phyloP scores from a whole-genome alignment of 2,329 filamentous ascomycete species.

The Thelonectria olida region DNA sequence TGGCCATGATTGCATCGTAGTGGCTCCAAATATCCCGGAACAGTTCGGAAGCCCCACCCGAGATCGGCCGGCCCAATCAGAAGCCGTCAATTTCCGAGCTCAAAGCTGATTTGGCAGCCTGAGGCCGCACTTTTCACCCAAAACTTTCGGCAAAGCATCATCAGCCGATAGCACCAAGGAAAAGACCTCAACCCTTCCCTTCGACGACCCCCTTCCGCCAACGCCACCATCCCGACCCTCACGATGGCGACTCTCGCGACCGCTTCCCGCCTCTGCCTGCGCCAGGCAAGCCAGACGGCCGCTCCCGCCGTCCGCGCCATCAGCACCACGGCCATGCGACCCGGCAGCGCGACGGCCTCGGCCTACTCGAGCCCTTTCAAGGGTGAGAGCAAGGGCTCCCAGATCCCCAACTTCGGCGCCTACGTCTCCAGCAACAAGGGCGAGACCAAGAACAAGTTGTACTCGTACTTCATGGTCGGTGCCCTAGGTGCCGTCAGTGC shows the following conservation, averaged over 20 bases:
- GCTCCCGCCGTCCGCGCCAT: constrained; percentile 61
- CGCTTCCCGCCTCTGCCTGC: constrained; percentile 75
- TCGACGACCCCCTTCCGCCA: constrained; percentile 36
- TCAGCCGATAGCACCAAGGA: constrained; percentile 49
- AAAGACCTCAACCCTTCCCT: constrained; percentile 59
- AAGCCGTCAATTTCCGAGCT: constrained; percentile 57
- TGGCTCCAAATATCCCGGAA: constrained; percentile 38
- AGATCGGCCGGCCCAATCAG: constrained; percentile 53
- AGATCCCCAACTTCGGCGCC: constrained; percentile 89
- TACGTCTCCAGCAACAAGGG: constrained; percentile 76
- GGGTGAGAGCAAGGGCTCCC: constrained; percentile 65
- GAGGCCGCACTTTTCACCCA: constrained; percentile 52
- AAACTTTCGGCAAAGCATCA: constrained; percentile 55
- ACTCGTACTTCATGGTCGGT: constrained; percentile 98
- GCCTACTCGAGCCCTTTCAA: constrained; percentile 72
- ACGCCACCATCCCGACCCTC: constrained; percentile 41
- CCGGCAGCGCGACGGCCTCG: constrained; percentile 57
- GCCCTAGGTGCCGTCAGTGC: constrained; percentile 91
- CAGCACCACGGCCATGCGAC: constrained; percentile 62
- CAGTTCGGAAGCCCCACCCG: constrained; percentile 42
- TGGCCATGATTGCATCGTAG: constrained; percentile 20
- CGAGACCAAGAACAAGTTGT: constrained; percentile 81
- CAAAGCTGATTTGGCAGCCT: constrained; percentile 48
- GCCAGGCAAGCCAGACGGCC: constrained; percentile 57
- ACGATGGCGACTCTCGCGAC: constrained; percentile 75